Evolutionary conservation across 129 eudicot species (phyloP), one percentile per base, ranked within the genome.

Genomic region (Lactuca sativa): DNA sequence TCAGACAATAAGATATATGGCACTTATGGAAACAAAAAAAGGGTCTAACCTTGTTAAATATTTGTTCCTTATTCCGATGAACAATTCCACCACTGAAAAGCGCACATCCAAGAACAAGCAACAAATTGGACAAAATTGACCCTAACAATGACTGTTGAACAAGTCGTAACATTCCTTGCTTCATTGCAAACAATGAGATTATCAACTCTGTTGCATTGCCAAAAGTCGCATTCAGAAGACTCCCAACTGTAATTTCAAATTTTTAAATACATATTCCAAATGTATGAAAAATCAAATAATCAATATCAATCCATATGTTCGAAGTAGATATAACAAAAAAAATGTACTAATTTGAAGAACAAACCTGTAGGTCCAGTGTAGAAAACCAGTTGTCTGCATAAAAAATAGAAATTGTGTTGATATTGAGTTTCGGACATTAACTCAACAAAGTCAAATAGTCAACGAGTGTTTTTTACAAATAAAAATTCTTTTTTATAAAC

Each of bases 151-250:
- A 90, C 74, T 84, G 90, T 62, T 90, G 90, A 67, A 90, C 82
- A 14, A 90, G 91, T 38, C 83, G 77, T 41, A 86, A 64, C 93
- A 86, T 90, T 14, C 86, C 83, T 52, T 64, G 75, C 64, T 70
- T 82, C 72, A 90, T 72, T 10, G 96, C 93, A 54, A 78, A 72
- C 78, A 86, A 74, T 7, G 96, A 87, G 68, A 90, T 90, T 64
- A 90, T 86, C 48, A 90, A 33, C 81, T 90, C 96, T 12, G 96
- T 90, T 53, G 93, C 93, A 78, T 90, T 90, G 56, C 96, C 92
- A 75, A 87, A 89, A 32, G 92, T 86, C 60, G 96, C 92, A 82
- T 89, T 89, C 13, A 89, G 62, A 75, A 89, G 90, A 44, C 90
- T 88, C 56, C 93, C 93, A 54, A 86, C 96, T 89, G 86, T 80